A percentile compares a stretch with the other conserved stretches of the same genome.
Evolutionary conservation across 805 yeast species (phyloP).

Genomic region (Saturnispora silvae): DNA sequence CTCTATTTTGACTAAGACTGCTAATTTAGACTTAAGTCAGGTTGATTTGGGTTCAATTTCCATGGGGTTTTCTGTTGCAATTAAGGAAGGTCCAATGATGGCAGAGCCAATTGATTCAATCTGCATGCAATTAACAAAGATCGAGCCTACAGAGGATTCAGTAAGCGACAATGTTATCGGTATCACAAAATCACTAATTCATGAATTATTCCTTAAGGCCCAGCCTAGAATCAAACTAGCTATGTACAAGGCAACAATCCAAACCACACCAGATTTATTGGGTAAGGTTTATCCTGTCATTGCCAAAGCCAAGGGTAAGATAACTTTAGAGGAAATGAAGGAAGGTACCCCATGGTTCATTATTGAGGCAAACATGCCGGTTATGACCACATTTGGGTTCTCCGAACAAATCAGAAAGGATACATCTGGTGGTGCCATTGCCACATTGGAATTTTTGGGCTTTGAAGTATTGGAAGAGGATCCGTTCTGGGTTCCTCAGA

Average conservation of each 20-base stretch:
- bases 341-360: conserved; percentile 97
- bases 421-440: conserved; percentile 96
- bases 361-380: conserved; percentile 77
- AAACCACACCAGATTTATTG: conserved; percentile 85
- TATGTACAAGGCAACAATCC: conserved; percentile 88
- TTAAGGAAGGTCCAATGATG: conserved; percentile 77
- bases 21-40: not conserved
- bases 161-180: conserved; percentile 13
- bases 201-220: conserved; percentile 61
- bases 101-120: conserved; percentile 84
- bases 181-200: conserved; percentile 38
- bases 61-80: conserved; percentile 79
- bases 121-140: conserved; percentile 39
- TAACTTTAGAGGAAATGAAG: conserved; percentile 87
- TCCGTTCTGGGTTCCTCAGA: conserved; percentile 98
- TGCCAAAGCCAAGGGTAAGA: conserved; percentile 76
- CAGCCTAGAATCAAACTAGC: conserved; percentile 89
- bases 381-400: conserved; percentile 92
- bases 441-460: conserved; percentile 87
- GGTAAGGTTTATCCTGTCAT: conserved; percentile 95
- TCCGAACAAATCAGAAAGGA: conserved; percentile 88
- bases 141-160: conserved; percentile 18
- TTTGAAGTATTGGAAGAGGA: conserved; percentile 80
- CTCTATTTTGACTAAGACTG: conserved; percentile 64
- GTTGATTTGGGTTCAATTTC: conserved; percentile 8